Conservation (phyloP, 805 yeast species). For the Spathaspora gorwiae region DNA sequence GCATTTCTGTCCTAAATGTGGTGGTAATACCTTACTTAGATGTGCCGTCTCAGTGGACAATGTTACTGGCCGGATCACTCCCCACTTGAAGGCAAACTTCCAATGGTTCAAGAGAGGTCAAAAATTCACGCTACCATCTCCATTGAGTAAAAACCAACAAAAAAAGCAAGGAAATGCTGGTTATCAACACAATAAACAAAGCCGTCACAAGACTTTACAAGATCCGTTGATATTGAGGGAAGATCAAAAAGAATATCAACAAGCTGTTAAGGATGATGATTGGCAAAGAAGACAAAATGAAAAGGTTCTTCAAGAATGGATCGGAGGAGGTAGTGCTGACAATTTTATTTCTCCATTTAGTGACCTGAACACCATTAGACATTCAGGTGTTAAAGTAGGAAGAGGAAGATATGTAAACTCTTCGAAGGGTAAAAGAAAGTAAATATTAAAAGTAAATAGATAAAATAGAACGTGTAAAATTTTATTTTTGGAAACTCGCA, state of each 20-base stretch:
- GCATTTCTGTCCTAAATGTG: conserved; percentile 94
- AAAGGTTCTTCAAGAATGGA: conserved; percentile 79
- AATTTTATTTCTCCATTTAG: conserved; percentile 83
- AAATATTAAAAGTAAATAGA: not conserved
- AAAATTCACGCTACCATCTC: conserved; percentile 77
- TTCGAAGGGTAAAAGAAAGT: conserved; percentile 29
- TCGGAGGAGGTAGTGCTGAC: conserved; percentile 92
- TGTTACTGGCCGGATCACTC: conserved; percentile 73
- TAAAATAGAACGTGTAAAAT: too few relatives aligned
- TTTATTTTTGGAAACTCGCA: too few relatives aligned
- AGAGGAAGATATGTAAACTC: conserved; percentile 78
- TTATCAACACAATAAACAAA: conserved; percentile 65
- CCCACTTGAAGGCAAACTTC: conserved; percentile 85
- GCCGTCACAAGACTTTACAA: conserved; percentile 45
- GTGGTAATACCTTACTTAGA: conserved; percentile 84
- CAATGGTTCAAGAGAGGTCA: conserved; percentile 93
- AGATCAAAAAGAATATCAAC: conserved; percentile 90
- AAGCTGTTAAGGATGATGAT: conserved; percentile 80
- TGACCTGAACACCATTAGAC: conserved; percentile 35
- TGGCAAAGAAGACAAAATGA: conserved; percentile 87
- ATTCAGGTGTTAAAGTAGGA: conserved; percentile 76
- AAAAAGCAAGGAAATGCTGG: conserved; percentile 77
- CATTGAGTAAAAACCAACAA: conserved; percentile 70
- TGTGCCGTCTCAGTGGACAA: conserved; percentile 86
- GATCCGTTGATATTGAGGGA: conserved; percentile 66